Percentiles rank a stretch among this genome's conserved stretches.
These are phyloP conservation scores for Pisolithus thermaeus DNA, from an alignment of 1,284 basidiomycete genomes.

Conservation along the genomic window DNA sequence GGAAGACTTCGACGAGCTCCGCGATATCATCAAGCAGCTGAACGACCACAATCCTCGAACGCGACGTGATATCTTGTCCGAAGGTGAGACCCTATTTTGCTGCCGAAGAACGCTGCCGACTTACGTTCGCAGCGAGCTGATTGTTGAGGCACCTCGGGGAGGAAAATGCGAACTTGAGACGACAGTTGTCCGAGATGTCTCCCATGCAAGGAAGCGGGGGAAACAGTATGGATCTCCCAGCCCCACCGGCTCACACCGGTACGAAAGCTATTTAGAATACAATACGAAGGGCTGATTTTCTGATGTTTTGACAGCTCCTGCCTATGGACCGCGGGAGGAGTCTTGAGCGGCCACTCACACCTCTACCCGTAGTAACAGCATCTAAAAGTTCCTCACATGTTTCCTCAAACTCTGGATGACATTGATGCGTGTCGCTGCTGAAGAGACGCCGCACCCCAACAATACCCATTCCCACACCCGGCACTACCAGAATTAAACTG, in stretches of 20 bases:
- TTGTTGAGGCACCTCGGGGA: constrained; percentile 1
- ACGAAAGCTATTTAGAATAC: no score
- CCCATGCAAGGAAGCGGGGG: no score
- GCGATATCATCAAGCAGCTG: constrained; percentile 10
- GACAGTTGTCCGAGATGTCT: background rate
- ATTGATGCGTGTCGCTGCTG: no score
- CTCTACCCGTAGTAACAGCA: no score
- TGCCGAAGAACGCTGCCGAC: background rate
- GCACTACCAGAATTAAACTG: no score
- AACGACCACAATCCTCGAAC: constrained; percentile 13
- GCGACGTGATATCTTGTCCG: constrained; percentile 14
- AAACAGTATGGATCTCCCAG: no score
- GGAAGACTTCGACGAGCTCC: constrained; percentile 14
- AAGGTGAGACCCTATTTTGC: constrained; percentile 7
- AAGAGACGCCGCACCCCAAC: no score
- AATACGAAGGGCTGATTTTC: background rate
- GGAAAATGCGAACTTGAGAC: background rate
- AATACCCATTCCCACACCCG: no score
- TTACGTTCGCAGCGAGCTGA: constrained; percentile 6
- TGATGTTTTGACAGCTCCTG: background rate
- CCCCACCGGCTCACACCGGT: no score
- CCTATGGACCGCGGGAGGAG: background rate
- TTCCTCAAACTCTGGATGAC: no score
- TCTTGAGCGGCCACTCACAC: background rate
- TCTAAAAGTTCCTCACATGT: no score